Conservation (phyloP, 225 moss, liverwort and hornwort species). For the Physcomitrium patens region DNA sequence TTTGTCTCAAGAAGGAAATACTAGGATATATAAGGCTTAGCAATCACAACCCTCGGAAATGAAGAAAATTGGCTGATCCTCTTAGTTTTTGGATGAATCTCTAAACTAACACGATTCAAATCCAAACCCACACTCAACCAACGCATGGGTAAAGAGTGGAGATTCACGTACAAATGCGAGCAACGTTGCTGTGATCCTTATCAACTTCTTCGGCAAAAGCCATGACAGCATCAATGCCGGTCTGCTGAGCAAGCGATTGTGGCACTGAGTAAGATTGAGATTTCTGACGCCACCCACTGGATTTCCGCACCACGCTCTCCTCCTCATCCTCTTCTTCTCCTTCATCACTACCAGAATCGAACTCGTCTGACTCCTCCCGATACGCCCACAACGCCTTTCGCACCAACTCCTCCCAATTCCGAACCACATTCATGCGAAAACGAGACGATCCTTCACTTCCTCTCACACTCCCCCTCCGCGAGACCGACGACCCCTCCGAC, state of each 20-base stretch:
- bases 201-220: slow-evolving; percentile 75
- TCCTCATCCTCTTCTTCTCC: slow-evolving; percentile 30
- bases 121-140: slow-evolving; percentile 1
- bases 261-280: slow-evolving; percentile 55
- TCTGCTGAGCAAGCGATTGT: slow-evolving; percentile 68
- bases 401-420: slow-evolving; percentile 69
- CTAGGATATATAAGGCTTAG: no score
- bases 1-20: no score
- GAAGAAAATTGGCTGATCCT: not conserved
- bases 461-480: slow-evolving; percentile 16
- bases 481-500: slow-evolving; percentile 28
- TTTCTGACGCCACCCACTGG: slow-evolving; percentile 26
- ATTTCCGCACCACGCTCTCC: slow-evolving; percentile 7
- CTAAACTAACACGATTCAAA: not conserved
- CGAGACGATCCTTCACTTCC: slow-evolving; percentile 25
- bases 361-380: slow-evolving; percentile 23
- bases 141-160: not conserved
- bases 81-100: not conserved
- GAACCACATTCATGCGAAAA: slow-evolving; percentile 33
- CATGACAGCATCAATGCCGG: slow-evolving; percentile 71
- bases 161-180: slow-evolving; percentile 76
- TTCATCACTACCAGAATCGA: slow-evolving; percentile 39
- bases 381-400: slow-evolving; percentile 33
- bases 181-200: slow-evolving; percentile 60
- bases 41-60: no score